Evolutionary conservation across 345 rosid species (phyloP).

Genomic region (Aquilaria malaccensis): DNA sequence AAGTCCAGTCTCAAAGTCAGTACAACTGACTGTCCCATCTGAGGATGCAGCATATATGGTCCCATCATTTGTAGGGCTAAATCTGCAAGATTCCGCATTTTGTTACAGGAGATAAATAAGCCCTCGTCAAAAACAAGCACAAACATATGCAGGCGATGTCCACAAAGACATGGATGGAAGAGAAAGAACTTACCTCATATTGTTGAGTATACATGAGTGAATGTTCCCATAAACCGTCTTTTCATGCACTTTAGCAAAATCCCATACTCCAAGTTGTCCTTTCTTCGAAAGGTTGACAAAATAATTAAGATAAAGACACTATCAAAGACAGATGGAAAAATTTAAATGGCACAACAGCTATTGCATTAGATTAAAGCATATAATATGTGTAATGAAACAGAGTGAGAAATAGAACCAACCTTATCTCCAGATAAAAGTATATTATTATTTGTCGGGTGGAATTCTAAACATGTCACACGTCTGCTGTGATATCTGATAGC

Average conservation of each 20-base stretch:
- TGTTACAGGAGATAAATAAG: not conserved
- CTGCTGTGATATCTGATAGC: conserved; percentile 93
- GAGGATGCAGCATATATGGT: conserved; percentile 79
- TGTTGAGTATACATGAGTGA: conserved; percentile 81
- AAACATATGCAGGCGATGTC: not conserved
- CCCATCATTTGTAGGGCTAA: conserved; percentile 72
- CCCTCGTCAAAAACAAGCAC: not conserved
- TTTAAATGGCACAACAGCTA: not conserved
- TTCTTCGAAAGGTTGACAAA: conserved; percentile 43
- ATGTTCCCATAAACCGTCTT: conserved; percentile 77
- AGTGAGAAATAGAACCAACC: conserved; percentile 27
- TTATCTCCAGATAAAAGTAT: conserved; percentile 93
- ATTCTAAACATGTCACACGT: conserved; percentile 89
- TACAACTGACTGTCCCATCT: conserved; percentile 90
- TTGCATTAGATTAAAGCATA: not conserved
- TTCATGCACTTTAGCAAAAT: conserved; percentile 78
- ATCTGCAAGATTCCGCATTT: conserved; percentile 34
- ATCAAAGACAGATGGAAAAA: conserved; percentile 1
- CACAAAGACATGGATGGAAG: not conserved
- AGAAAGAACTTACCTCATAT: conserved; percentile 48
- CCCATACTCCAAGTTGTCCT: conserved; percentile 99
- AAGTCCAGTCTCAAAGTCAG: conserved; percentile 87
- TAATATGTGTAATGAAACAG: not conserved
- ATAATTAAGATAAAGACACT: not conserved
- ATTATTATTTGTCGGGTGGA: conserved; percentile 81